These are phyloP conservation scores for Trichosporon coremiiforme DNA, from an alignment of 1,284 basidiomycete species.

Conservation along the genomic window DNA sequence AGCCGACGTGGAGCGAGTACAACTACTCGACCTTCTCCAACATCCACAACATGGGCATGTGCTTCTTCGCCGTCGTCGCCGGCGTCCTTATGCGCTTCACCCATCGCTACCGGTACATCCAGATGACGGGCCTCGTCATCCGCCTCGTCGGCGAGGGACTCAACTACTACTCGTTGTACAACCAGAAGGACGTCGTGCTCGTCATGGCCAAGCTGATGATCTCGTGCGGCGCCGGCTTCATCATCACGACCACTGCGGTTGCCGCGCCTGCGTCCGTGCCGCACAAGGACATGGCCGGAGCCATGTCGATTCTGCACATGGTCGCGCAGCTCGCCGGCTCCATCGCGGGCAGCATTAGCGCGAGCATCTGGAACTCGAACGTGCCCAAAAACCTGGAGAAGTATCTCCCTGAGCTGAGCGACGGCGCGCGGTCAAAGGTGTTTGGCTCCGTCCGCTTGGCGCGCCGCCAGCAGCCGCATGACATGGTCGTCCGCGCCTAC, in stretches of 20 bases:
- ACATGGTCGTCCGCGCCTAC: constrained; percentile 41
- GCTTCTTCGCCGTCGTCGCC: constrained; percentile 50
- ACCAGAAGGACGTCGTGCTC: constrained; percentile 37
- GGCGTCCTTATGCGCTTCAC: constrained; percentile 55
- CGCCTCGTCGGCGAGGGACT: constrained; percentile 35
- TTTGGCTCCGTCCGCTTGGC: constrained; percentile 44
- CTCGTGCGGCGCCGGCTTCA: constrained; percentile 36
- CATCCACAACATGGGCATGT: constrained; percentile 50
- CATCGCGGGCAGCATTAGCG: constrained; percentile 49
- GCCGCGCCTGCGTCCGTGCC: constrained; percentile 54
- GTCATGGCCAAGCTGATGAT: constrained; percentile 43
- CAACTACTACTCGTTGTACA: constrained; percentile 21
- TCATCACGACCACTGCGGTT: constrained; percentile 52
- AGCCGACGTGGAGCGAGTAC: constrained; percentile 38
- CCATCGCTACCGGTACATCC: constrained; percentile 57
- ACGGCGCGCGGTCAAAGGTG: constrained; percentile 38
- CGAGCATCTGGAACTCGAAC: constrained; percentile 47
- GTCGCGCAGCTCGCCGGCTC: constrained; percentile 56
- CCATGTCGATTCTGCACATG: constrained; percentile 53
- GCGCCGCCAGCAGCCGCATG: constrained; percentile 40
- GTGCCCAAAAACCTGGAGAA: constrained; percentile 39
- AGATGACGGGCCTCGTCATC: constrained; percentile 41
- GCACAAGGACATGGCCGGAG: constrained; percentile 54
- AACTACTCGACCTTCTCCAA: constrained; percentile 47
- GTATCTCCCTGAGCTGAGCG: constrained; percentile 40